Conservation (phyloP, 371 early-diverging fungal species). For the Capillidium heterosporum region DNA sequence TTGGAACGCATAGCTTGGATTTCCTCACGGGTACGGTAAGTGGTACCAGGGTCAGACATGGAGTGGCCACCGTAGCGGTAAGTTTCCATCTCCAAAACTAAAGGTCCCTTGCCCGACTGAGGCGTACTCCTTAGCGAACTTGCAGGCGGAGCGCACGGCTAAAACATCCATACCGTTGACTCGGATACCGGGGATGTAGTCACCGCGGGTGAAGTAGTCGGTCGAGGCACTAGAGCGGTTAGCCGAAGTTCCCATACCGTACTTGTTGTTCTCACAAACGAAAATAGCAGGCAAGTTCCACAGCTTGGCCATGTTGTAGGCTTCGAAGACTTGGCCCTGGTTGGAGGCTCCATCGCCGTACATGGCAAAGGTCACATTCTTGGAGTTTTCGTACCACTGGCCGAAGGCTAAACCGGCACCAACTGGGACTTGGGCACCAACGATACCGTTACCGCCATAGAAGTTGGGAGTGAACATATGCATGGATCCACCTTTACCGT, state of each 20-base stretch:
- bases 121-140: conserved; percentile 75
- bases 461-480: conserved; percentile 96
- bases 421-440: conserved; percentile 98
- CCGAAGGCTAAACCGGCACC: conserved; percentile 95
- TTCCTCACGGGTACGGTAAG: conserved; percentile 95
- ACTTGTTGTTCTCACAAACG: conserved; percentile 98
- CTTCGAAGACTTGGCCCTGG: conserved; percentile 99
- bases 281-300: conserved; percentile 95
- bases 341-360: conserved; percentile 99
- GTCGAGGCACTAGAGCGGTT: conserved; percentile 80
- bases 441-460: conserved; percentile 99
- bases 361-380: conserved; percentile 70
- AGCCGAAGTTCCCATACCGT: conserved; percentile 98
- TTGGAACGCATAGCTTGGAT: conserved; percentile 91
- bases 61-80: conserved; percentile 99
- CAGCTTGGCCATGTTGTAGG: conserved; percentile 98
- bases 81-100: conserved; percentile 93
- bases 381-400: conserved; percentile 74
- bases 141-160: conserved; percentile 74
- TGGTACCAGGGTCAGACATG: conserved; percentile 98
- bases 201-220: conserved; percentile 90
- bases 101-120: conserved; percentile 74
- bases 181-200: conserved; percentile 90
- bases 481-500: conserved; percentile 99
- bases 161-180: conserved; percentile 92